Evolutionary conservation across 2,329 filamentous ascomycete species (phyloP).

Genomic region (Penicillium sp.): DNA sequence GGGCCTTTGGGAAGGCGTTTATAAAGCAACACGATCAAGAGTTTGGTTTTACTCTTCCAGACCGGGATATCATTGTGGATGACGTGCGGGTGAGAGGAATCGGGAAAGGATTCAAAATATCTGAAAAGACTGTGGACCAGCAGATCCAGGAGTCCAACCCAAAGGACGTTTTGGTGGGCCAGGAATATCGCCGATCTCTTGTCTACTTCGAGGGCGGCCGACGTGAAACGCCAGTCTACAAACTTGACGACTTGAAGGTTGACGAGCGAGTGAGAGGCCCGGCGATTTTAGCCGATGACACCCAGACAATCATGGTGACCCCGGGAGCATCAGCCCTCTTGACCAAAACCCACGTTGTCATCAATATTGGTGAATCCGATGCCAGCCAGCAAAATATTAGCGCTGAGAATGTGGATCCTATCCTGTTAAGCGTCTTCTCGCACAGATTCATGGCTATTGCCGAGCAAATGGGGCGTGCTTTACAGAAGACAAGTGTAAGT

Average conservation of each 20-base stretch:
- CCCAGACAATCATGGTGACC: slow-evolving; percentile 47
- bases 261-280: slow-evolving; percentile 75
- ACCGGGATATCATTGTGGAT: slow-evolving; percentile 84
- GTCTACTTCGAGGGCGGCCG: slow-evolving; percentile 86
- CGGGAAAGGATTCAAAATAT: slow-evolving; percentile 79
- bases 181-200: slow-evolving; percentile 63
- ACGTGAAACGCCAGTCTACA: slow-evolving; percentile 76
- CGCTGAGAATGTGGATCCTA: slow-evolving; percentile 64
- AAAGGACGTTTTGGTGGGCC: slow-evolving; percentile 40
- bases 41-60: slow-evolving; percentile 83
- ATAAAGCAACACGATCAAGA: slow-evolving; percentile 85
- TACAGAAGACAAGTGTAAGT: slow-evolving; percentile 71
- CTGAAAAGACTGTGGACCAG: slow-evolving; percentile 57
- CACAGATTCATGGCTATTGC: slow-evolving; percentile 84
- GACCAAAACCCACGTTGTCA: slow-evolving; percentile 39
- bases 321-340: slow-evolving; percentile 40
- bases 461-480: slow-evolving; percentile 75
- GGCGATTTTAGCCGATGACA: slow-evolving; percentile 73
- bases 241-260: slow-evolving; percentile 68
- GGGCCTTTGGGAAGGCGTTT: slow-evolving; percentile 83
- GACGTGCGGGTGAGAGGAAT: slow-evolving; percentile 86
- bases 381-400: slow-evolving; percentile 31
- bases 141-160: slow-evolving; percentile 62
- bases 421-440: slow-evolving; percentile 74
- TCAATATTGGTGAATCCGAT: slow-evolving; percentile 34